Evolutionary conservation across 768 basidiomycete species (phyloP).

Genomic region (Rubroboletus pulcherrimus): DNA sequence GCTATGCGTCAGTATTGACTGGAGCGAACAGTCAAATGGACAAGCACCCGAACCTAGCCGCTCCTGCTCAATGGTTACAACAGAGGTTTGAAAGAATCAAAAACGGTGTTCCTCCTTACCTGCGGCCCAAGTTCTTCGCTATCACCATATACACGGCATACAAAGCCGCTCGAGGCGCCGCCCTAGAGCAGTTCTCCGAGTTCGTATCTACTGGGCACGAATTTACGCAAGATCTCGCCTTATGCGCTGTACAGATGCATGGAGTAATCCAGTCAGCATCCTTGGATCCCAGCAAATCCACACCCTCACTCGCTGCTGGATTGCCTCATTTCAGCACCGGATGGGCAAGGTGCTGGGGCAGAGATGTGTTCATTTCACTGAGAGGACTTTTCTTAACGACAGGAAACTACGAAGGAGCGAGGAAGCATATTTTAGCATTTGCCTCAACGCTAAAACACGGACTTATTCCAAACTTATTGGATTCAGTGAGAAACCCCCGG

Average conservation of each 20-base stretch:
- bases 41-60: slow-evolving; percentile 61
- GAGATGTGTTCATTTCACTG: slow-evolving; percentile 90
- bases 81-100: slow-evolving; percentile 85
- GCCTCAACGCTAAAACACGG: slow-evolving; percentile 93
- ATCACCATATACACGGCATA: slow-evolving; percentile 88
- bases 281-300: slow-evolving; percentile 63
- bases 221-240: slow-evolving; percentile 87
- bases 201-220: slow-evolving; percentile 81
- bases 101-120: slow-evolving; percentile 69
- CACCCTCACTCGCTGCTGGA: slow-evolving; percentile 89
- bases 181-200: slow-evolving; percentile 83
- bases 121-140: slow-evolving; percentile 96
- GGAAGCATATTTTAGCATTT: slow-evolving; percentile 88
- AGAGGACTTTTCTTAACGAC: slow-evolving; percentile 93
- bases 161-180: slow-evolving; percentile 81
- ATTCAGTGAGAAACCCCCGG: slow-evolving; percentile 83
- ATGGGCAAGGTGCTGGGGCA: slow-evolving; percentile 98
- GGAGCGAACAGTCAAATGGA: slow-evolving; percentile 48
- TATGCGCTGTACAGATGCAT: slow-evolving; percentile 87
- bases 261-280: slow-evolving; percentile 90
- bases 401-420: slow-evolving; percentile 82
- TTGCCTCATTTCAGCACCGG: slow-evolving; percentile 89
- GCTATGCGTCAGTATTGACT: slow-evolving; percentile 11
- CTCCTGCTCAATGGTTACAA: slow-evolving; percentile 80
- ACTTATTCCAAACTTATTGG: slow-evolving; percentile 91